Conservation (phyloP, 2,329 filamentous ascomycete genomes). For the Chrysoporthe deuterocubensis region DNA sequence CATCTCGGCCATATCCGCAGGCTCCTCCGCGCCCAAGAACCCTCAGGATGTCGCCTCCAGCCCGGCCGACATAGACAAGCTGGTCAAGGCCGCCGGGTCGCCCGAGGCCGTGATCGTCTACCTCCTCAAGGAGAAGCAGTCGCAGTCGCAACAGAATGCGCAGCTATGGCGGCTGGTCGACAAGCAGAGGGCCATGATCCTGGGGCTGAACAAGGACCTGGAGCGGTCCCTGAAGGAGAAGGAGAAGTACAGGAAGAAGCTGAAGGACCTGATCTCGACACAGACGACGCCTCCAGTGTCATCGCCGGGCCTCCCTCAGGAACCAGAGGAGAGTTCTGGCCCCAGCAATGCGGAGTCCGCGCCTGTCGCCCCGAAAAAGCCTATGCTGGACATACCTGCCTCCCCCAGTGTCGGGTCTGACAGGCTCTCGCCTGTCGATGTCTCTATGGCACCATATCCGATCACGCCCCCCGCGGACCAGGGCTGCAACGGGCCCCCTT, state of each 20-base stretch:
- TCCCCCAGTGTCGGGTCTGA: conserved; percentile 57
- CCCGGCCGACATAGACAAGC: conserved; percentile 74
- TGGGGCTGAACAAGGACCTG: conserved; percentile 92
- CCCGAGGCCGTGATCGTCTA: conserved; percentile 88
- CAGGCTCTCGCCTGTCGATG: conserved; percentile 62
- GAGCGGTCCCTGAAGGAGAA: conserved; percentile 92
- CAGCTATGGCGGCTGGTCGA: conserved; percentile 96
- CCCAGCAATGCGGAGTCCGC: conserved; percentile 34
- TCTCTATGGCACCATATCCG: conserved; percentile 64
- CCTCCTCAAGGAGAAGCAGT: conserved; percentile 88
- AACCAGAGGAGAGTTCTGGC: conserved; percentile 27
- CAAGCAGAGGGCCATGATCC: conserved; percentile 92
- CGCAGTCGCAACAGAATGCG: conserved; percentile 83
- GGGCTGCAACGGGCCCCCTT: conserved; percentile 40
- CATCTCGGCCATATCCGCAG: conserved; percentile 75
- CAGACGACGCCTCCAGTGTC: conserved; percentile 38
- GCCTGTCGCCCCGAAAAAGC: conserved; percentile 38
- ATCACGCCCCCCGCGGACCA: conserved; percentile 66
- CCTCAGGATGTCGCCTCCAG: conserved; percentile 63
- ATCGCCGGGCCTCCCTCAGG: conserved; percentile 24
- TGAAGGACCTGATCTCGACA: conserved; percentile 71
- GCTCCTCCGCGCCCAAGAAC: conserved; percentile 60
- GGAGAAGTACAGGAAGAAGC: conserved; percentile 86
- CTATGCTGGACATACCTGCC: conserved; percentile 43
- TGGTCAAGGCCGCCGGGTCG: conserved; percentile 85